Evolutionary conservation across 1,284 basidiomycete species (phyloP), one percentile per base, ranked within the genome.

Genomic region (Ceratobasidium sp.): DNA sequence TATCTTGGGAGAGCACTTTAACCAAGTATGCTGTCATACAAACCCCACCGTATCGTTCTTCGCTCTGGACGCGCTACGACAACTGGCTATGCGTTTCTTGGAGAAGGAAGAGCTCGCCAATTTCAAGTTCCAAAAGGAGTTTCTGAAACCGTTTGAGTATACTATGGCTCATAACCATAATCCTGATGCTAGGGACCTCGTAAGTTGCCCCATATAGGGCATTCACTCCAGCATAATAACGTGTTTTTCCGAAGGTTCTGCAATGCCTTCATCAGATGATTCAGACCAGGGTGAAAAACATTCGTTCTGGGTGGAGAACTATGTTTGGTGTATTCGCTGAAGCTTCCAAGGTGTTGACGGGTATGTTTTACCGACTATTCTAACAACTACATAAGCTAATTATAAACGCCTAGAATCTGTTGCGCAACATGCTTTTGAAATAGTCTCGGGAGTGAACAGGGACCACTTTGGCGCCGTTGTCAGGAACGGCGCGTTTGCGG

Each of bases 181-280:
- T 85, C 93, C 96, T 3, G 97, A 99, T 82, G 93, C 98, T 60
- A 92, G 97, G 78, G 98, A 99, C 84, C 96, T 99, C 96, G 97
- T 97, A 82, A 79, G 86, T 82, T 39, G 10, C n/a, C 5, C 46
- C 80, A 56, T n/a, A 51, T 77, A 20, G 69, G 66, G 44, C 12
- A n/a, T 63, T 40, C 56, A 40, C 26, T 26, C 33, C 79, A 44
- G 12, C 78, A 26, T 77, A 69, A 5, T 12, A 44, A 51, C 23
- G 78, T 44, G 63, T 78, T 51, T 20, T 53, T 46, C 80, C 46
- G 12, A 73, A 96, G 95, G 95, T 97, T 26, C 86, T 99, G 77
- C 97, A 98, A 90, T 99, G 98, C 84, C 89, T 99, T 64, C 96
- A 98, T 84, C 98, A 99, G 87, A 99, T 99, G 98, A 93, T 99